Evolutionary conservation across 345 rosid genomes (phyloP).

Genomic region (Hypericum perforatum): DNA sequence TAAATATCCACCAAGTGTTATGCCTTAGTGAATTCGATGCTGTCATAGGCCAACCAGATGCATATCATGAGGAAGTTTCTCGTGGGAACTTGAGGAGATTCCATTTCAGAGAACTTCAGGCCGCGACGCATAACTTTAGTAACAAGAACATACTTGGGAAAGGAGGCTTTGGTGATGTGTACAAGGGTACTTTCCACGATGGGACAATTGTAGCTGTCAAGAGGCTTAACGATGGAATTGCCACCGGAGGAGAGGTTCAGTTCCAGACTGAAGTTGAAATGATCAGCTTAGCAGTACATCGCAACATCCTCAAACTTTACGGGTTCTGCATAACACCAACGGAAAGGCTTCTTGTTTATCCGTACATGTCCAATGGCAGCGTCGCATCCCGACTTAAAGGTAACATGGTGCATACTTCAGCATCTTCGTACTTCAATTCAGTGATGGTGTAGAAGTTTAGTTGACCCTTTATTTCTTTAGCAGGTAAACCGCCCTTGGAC

Average conservation of each 20-base stretch:
- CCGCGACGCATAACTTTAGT: conserved; percentile 79
- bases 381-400: conserved; percentile 96
- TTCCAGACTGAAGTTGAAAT: conserved; percentile 95
- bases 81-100: conserved; percentile 86
- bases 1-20: not conserved
- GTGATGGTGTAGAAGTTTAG: not conserved
- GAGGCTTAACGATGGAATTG: conserved; percentile 73
- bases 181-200: conserved; percentile 78
- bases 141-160: conserved; percentile 81
- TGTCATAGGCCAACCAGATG: conserved; percentile 26
- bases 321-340: conserved; percentile 78
- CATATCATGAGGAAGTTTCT: conserved; percentile 62
- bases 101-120: conserved; percentile 78
- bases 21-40: not conserved
- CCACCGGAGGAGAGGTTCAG: conserved; percentile 72
- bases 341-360: conserved; percentile 88
- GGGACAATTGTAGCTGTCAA: conserved; percentile 82
- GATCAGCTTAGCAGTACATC: conserved; percentile 95
- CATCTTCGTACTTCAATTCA: no score
- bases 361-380: conserved; percentile 94
- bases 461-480: conserved; percentile 5
- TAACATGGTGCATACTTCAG: conserved; percentile 11
- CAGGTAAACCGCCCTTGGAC: conserved; percentile 70
- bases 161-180: conserved; percentile 90
- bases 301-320: conserved; percentile 78